phyloP scores from a whole-genome alignment of 345 rosid genomes.

The Salix koriyanagi region DNA sequence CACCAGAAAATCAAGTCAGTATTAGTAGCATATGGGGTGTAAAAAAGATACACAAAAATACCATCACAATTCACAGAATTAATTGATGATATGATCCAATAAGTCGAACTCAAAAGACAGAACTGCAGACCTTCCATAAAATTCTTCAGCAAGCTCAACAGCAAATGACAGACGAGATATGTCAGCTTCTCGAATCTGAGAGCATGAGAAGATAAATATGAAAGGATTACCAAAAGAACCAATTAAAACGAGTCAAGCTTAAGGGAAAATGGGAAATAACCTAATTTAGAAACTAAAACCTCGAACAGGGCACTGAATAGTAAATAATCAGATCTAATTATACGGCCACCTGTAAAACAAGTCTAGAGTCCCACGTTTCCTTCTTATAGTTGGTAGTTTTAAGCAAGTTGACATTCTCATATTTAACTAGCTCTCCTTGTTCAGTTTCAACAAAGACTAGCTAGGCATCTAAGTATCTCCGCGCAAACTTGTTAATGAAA shows the following conservation, averaged over 20 bases:
- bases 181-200: conserved; percentile 96
- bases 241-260: conserved; percentile 5
- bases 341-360: neutral
- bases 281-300: conserved; percentile 1
- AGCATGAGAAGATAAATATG: conserved; percentile 13
- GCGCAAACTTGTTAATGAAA: neutral
- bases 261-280: neutral
- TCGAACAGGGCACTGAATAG: neutral
- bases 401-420: neutral
- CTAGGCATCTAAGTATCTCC: neutral
- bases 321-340: neutral
- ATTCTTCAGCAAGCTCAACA: conserved; percentile 98
- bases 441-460: neutral
- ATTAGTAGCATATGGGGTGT: conserved; percentile 6
- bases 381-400: neutral
- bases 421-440: neutral
- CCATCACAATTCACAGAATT: conserved; percentile 1
- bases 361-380: neutral
- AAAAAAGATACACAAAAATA: conserved; percentile 3
- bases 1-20: conserved; percentile 44
- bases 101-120: conserved; percentile 12
- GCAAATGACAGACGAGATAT: conserved; percentile 98
- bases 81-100: conserved; percentile 1
- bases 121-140: conserved; percentile 82
- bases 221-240: conserved; percentile 2